A percentile compares a stretch with the other conserved stretches of the same genome.
Conservation (phyloP, 306 rosid genomes). For the Cicer yamashitae region DNA sequence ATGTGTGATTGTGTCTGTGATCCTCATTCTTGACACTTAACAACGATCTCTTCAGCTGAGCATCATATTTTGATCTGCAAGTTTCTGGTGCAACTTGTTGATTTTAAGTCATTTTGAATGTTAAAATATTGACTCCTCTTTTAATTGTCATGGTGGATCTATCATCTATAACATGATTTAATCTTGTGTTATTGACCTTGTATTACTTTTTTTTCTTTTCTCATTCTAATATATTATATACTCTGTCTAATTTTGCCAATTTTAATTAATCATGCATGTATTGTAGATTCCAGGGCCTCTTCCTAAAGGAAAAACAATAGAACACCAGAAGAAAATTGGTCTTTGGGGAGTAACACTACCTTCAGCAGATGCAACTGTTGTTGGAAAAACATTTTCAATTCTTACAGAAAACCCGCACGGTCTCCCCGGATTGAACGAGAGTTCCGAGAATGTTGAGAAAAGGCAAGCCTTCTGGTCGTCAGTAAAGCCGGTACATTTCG, state of each 20-base stretch:
- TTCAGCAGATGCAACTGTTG: slow-evolving; percentile 78
- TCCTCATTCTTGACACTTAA: background rate
- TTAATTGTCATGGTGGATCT: background rate
- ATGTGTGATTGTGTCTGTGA: background rate
- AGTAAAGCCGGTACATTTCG: slow-evolving; percentile 80
- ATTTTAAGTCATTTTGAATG: slow-evolving; percentile 1
- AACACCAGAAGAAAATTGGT: slow-evolving; percentile 72
- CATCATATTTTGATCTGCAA: slow-evolving; percentile 17
- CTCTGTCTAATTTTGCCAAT: background rate
- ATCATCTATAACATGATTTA: slow-evolving; percentile 11
- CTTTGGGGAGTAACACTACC: slow-evolving; percentile 79
- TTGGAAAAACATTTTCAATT: slow-evolving; percentile 69
- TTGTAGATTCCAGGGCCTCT: slow-evolving; percentile 80
- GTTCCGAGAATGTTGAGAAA: slow-evolving; percentile 52
- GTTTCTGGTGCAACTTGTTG: background rate
- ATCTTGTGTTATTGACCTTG: slow-evolving; percentile 14
- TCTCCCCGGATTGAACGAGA: slow-evolving; percentile 73
- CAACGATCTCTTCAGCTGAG: background rate
- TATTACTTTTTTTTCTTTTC: slow-evolving; percentile 1
- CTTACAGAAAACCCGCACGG: slow-evolving; percentile 72
- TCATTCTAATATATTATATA: slow-evolving; percentile 19
- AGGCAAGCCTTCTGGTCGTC: slow-evolving; percentile 74
- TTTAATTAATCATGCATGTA: slow-evolving; percentile 33
- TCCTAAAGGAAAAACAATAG: slow-evolving; percentile 61
- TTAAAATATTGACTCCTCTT: slow-evolving; percentile 14